Conservation (phyloP, 208 protist genomes). For the Crithidia acanthocephali region DNA sequence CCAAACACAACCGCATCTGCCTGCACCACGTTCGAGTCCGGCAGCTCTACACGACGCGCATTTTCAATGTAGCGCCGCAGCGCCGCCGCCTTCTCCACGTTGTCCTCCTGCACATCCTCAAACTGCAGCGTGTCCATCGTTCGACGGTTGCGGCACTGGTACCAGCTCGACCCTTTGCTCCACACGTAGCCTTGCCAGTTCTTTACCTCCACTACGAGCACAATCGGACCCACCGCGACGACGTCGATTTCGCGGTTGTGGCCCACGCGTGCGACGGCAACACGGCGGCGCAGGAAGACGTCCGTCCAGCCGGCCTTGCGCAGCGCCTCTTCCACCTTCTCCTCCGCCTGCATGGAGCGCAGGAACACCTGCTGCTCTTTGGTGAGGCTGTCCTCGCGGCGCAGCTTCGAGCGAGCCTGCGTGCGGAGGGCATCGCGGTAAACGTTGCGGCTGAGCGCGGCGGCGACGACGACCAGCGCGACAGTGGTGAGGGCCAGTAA, state of each 20-base stretch:
- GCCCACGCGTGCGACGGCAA: conserved; percentile 65
- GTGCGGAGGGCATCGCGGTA: conserved; percentile 54
- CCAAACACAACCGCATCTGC: conserved; percentile 6
- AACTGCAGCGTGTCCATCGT: conserved; percentile 71
- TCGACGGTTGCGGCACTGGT: conserved; percentile 55
- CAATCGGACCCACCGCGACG: conserved; percentile 73
- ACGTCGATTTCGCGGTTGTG: conserved; percentile 93
- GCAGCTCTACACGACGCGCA: conserved; percentile 62
- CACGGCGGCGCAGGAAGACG: conserved; percentile 83
- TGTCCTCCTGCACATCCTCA: conserved; percentile 87
- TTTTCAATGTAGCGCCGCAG: conserved; percentile 89
- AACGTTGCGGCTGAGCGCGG: conserved; percentile 48
- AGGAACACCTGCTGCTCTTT: conserved; percentile 44
- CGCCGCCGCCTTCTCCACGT: conserved; percentile 80
- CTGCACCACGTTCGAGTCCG: conserved; percentile 44
- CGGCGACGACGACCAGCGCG: conserved; percentile 41
- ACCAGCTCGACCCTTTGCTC: conserved; percentile 86
- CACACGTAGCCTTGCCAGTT: conserved; percentile 92
- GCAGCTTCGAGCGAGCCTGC: conserved; percentile 51
- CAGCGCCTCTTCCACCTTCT: conserved; percentile 65
- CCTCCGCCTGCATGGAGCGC: conserved; percentile 76
- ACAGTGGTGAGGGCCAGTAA: conserved; percentile 44
- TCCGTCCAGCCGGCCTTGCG: conserved; percentile 75
- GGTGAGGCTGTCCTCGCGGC: conserved; percentile 40
- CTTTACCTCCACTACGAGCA: conserved; percentile 92